phyloP scores from a whole-genome alignment of 2,329 filamentous ascomycete genomes.

The Pseudogymnoascus sp. region DNA sequence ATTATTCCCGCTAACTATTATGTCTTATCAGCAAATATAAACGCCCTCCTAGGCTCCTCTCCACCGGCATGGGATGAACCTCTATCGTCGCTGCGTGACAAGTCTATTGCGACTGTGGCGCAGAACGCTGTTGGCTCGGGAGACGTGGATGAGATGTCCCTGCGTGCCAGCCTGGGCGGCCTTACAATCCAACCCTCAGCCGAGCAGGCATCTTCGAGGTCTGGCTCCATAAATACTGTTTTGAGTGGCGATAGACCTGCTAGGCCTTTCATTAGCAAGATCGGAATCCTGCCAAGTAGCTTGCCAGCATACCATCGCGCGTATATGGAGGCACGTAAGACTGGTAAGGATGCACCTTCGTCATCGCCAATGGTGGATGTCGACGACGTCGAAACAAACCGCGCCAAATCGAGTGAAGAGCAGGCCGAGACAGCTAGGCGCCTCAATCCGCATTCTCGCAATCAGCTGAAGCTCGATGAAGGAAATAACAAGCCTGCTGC shows the following conservation, averaged over 20 bases:
- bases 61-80: slow-evolving; percentile 41
- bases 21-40: slow-evolving; percentile 31
- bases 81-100: not conserved
- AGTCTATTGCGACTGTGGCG: not conserved
- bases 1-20: slow-evolving; percentile 6
- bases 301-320: slow-evolving; percentile 84
- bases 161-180: not conserved
- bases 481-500: slow-evolving; percentile 49
- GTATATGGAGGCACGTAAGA: slow-evolving; percentile 67
- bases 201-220: not conserved
- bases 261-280: slow-evolving; percentile 55
- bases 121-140: not conserved
- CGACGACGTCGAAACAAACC: slow-evolving; percentile 26
- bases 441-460: slow-evolving; percentile 76
- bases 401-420: slow-evolving; percentile 54
- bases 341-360: slow-evolving; percentile 40
- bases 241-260: slow-evolving; percentile 24
- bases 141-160: not conserved
- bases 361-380: slow-evolving; percentile 40
- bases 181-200: not conserved
- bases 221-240: slow-evolving; percentile 21
- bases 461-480: slow-evolving; percentile 59
- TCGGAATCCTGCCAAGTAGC: slow-evolving; percentile 85
- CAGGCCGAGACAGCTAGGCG: slow-evolving; percentile 73
- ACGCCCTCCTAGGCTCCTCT: slow-evolving; percentile 44